Evolutionary conservation across 225 moss, liverwort and hornwort genomes (phyloP).

Genomic region (Pseudisothecium myosuroides): DNA sequence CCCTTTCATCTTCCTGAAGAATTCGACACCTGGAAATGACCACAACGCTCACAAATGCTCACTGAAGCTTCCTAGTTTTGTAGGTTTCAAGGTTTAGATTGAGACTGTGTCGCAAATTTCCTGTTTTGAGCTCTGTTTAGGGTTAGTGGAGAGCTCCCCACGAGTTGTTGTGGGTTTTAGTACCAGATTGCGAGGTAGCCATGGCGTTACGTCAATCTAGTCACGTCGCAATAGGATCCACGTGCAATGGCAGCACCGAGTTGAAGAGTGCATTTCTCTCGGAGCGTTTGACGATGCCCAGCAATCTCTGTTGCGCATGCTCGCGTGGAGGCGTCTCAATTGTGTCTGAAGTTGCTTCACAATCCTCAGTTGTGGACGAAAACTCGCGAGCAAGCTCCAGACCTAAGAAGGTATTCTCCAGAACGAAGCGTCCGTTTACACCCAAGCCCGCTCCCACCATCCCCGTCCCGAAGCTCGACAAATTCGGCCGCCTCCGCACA

Average conservation of each 20-base stretch:
- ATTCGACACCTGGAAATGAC: not conserved
- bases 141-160: not conserved
- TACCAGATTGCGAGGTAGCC: not conserved
- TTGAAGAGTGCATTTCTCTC: constrained; percentile 2
- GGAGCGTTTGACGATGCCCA: constrained; percentile 4
- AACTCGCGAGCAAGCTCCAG: not conserved
- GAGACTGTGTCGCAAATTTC: not conserved
- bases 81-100: not conserved
- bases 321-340: not conserved
- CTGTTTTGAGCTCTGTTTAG: not conserved
- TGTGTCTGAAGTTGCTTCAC: not conserved
- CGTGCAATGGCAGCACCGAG: not conserved
- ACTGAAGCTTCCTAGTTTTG: not conserved
- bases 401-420: not conserved
- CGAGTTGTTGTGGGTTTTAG: not conserved
- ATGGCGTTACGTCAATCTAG: not conserved
- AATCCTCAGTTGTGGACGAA: not conserved
- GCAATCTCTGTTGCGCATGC: not conserved
- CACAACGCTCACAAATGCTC: not conserved
- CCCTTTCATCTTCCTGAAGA: not conserved
- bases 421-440: constrained; percentile 17
- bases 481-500: constrained; percentile 41
- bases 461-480: constrained; percentile 32
- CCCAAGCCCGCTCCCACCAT: not conserved
- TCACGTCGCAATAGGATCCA: not conserved